These are phyloP conservation scores for Boechera divaricarpa DNA, from an alignment of 345 rosid genomes.

Conservation along the genomic window DNA sequence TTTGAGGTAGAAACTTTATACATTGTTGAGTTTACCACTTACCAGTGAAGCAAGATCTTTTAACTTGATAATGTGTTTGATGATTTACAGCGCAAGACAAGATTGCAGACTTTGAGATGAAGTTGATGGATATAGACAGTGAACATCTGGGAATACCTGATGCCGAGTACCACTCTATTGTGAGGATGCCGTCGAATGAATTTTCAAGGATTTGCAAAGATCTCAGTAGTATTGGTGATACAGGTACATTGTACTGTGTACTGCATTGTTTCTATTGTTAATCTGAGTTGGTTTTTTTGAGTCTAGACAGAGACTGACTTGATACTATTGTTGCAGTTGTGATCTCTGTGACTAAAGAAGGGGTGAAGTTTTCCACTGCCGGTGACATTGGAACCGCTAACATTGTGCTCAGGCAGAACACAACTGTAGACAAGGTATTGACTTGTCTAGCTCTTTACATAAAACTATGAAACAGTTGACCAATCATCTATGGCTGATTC, in stretches of 20 bases:
- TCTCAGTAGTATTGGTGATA: constrained; percentile 90
- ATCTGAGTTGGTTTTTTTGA: not conserved
- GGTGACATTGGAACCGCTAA: constrained; percentile 98
- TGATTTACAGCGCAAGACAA: constrained; percentile 80
- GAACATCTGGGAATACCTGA: constrained; percentile 98
- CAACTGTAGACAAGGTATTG: constrained; percentile 81
- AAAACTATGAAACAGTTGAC: not conserved
- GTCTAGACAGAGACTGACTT: not conserved
- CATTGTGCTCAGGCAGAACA: constrained; percentile 91
- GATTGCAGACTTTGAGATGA: constrained; percentile 97
- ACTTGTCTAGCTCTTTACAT: not conserved
- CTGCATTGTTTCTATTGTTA: not conserved
- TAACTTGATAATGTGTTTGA: not conserved
- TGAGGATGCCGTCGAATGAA: constrained; percentile 88
- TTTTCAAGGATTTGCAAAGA: constrained; percentile 89
- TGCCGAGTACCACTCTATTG: constrained; percentile 94
- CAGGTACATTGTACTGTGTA: constrained; percentile 48
- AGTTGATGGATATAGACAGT: constrained; percentile 93
- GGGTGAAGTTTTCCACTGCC: constrained; percentile 91
- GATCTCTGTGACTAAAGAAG: constrained; percentile 95
- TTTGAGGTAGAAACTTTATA: not conserved
- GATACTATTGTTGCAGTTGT: constrained; percentile 58
- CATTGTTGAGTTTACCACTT: not conserved
- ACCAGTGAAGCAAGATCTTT: not conserved
- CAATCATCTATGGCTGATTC: constrained; percentile 10